Base-by-base conservation (phyloP, 805 yeast species). In the Saccharomycopsis guyanensis region DNA sequence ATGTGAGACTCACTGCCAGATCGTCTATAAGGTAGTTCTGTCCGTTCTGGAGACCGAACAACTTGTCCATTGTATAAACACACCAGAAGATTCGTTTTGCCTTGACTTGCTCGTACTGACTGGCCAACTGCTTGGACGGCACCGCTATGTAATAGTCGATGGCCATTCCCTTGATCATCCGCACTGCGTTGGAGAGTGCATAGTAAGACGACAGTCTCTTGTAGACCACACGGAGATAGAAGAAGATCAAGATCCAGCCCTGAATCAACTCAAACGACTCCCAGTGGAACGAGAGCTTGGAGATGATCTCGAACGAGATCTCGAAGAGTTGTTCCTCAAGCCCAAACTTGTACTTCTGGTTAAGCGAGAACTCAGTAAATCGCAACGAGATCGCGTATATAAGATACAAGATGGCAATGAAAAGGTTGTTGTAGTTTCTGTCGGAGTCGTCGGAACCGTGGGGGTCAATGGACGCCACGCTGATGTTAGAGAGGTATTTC, bases 41-140 rank as follows among this genome's bases (percentile, higher is more conserved):
- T 82, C 47, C 84, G 33, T 69, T 65, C 48, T 76, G 82, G 36
- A 76, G 60, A 3, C 75, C 75, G 49, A 75, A 58, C 13, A 76
- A 49, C 49, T 78, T 65, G 54, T 79, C 86, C 62, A 74, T 63
- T 1, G 75, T 67, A 53, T 70, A 79, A 4, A 72, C 73, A 18
- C 70, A 52, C 78, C 80, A 78, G 56, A 74, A 79, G 1, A 78
- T 68, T 41, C 82, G 63, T 53, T 64, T 64, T 1, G 75, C 70
- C 55, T 78, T 77, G 10, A 67, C 47, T 16, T 54, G 56, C 51
- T 76, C 80, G 56, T 52, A 66, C 25, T 33, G 23, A 13, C 38
- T 33, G 45, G 8, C 57, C 34, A 51, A 24, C 35, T 58, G 58
- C 2, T 44, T 39, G 37, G 48, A 47, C 2, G 66, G 66, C 15